phyloP scores from a whole-genome alignment of 257 asterid species.

The Knoxia roxburghii region DNA sequence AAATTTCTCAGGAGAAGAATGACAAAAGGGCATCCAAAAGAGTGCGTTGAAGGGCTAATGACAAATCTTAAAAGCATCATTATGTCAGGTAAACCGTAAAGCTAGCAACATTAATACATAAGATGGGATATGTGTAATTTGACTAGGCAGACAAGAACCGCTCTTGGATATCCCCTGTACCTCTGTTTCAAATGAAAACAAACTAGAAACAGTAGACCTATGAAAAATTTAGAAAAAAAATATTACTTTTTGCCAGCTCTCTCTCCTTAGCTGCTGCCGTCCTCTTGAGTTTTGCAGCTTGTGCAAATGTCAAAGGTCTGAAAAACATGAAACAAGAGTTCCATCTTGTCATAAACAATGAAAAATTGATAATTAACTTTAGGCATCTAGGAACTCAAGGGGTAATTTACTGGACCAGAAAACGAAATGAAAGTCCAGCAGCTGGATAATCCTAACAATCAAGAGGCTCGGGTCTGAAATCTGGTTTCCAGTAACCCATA shows the following conservation, averaged over 20 bases:
- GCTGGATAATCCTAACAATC: background rate
- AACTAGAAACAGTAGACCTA: slow-evolving; percentile 6
- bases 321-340: slow-evolving; percentile 19
- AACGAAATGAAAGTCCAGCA: background rate
- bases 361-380: too few species aligned
- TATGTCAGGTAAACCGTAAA: background rate
- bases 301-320: slow-evolving; percentile 99
- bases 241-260: slow-evolving; percentile 73
- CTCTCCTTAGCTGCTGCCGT: slow-evolving; percentile 85
- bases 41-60: background rate
- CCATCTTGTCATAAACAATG: background rate
- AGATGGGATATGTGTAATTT: background rate
- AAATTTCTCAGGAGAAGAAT: background rate
- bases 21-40: background rate
- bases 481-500: background rate
- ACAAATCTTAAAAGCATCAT: background rate
- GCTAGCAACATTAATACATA: background rate
- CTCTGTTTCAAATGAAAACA: background rate
- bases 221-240: background rate
- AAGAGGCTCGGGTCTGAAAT: background rate
- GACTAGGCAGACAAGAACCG: background rate
- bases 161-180: background rate
- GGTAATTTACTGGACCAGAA: too few species aligned
- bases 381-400: too few species aligned
- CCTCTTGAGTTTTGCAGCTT: slow-evolving; percentile 90